Base-by-base conservation (phyloP, 768 basidiomycete genomes). In the Mycena belliarum region DNA sequence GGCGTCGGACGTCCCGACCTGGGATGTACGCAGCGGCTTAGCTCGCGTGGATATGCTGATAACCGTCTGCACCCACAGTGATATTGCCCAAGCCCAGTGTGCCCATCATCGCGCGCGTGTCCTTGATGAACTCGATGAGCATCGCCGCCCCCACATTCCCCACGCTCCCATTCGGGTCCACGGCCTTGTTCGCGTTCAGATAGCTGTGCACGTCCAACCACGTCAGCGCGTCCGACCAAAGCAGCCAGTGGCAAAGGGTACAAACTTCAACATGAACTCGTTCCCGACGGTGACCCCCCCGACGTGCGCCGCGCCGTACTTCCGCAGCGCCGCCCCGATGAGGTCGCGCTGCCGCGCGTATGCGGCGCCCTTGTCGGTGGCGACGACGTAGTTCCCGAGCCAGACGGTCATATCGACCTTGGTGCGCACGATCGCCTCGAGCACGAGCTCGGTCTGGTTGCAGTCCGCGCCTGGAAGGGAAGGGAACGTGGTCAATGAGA, bases 251-350 rank as follows among this genome's bases (percentile, higher is more conserved):
- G n/a, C n/a, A 32, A 32, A 32, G 29, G 29, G 29, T 6, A 32
- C 29, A 12, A 6, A 88, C 85, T 94, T 84, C 47, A 95, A 79
- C 68, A 93, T 91, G 69, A 84, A 93, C 73, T 96, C 94, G 68
- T 97, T 96, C 32, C 96, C 95, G 32, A 97, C 95, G 14, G 89
- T 95, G 37, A 98, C 67, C 10, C 96, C 96, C 0, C 74, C 76
- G 50, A 98, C 82, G 65, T 94, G 71, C 57, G 82, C 82, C 2
- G 83, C 81, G 29, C 95, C 95, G 68, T 87, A 98, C 1, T 82
- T 86, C 68, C 88, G 69, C 52, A 98, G 74, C 10, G 88, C 93
- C 3, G 76, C 69, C 61, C 85, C 73, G 54, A 95, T 83, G n/a
- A 73, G 71, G 59, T 82, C 79, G 21, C 82, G 82, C 71, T 99